Evolutionary conservation across 164 flowering plant genomes (phyloP), one percentile per base, ranked within the genome.

Genomic region (Nymphaea thermarum): DNA sequence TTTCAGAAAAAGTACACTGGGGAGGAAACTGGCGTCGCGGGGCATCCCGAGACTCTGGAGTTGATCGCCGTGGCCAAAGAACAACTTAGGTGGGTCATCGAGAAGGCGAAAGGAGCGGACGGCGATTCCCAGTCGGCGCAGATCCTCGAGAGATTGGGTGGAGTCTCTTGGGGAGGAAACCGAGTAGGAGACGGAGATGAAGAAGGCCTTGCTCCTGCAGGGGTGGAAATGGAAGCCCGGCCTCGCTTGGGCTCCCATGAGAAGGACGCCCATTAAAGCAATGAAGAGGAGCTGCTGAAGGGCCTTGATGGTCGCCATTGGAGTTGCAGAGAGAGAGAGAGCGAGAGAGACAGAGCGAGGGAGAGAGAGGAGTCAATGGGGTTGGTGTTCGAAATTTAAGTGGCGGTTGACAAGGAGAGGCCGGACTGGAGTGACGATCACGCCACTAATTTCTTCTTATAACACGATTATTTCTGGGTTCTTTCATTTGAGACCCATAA

Each of bases 171-270:
- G 43, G 42, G n/a, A 42, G 73, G 61, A 53, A 61, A 60, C 63
- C 43, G 81, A 72, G 73, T 76, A 18, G 67, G 80, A 75, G 70
- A 75, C 67, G 64, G 80, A 73, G 61, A 79, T 72, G 74, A 80
- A 68, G 42, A 79, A 68, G 69, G 82, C 77, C 70, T 80, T 80
- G 36, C 36, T 25, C 4, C 55, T 7, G 80, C 85, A 82, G 14
- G 81, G 80, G 71, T 77, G 80, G 75, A 77, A 77, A 65, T 75
- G 80, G 18, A 63, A n/a, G 66, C 81, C 81, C 42, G 83, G 85
- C 42, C 85, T 73, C 25, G 83, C 83, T 60, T 71, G 3, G 66
- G 72, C 75, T 64, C 44, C 64, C 68, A 68, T 67, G 73, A 12
- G 11, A 7, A 67, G 70, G 18, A 64, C 67, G 51, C 18, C 10